phyloP scores from a whole-genome alignment of 148 eudicot genomes.

The Suaeda aralocaspica region DNA sequence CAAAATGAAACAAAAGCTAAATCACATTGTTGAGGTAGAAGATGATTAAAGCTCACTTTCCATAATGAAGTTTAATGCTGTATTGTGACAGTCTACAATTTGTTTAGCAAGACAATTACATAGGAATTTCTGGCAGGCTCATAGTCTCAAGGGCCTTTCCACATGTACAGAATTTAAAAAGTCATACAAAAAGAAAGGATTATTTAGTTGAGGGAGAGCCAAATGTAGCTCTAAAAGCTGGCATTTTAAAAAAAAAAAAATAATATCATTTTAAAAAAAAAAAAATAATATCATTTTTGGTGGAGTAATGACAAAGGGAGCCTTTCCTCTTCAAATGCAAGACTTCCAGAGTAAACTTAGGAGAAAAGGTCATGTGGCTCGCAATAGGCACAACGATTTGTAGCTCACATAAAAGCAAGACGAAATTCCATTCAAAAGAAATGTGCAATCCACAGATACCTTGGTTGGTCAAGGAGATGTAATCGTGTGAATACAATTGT shows the following conservation, averaged over 20 bases:
- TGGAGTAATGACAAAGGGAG: background rate
- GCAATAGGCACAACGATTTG: background rate
- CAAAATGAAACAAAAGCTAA: background rate
- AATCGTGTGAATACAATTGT: background rate
- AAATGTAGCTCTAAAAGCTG: background rate
- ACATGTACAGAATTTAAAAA: background rate
- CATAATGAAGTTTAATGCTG: background rate
- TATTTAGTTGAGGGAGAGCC: background rate
- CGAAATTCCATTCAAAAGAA: background rate
- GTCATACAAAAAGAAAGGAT: background rate
- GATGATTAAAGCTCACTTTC: background rate
- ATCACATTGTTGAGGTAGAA: background rate
- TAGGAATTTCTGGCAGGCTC: background rate
- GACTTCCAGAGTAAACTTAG: background rate
- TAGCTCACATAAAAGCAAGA: slow-evolving; percentile 1
- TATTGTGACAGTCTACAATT: background rate
- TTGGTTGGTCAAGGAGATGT: background rate
- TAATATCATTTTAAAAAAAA: too few relatives aligned
- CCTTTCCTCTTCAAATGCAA: background rate
- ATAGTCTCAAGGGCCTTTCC: background rate
- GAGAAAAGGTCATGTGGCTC: background rate
- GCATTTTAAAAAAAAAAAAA: background rate
- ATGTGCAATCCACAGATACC: background rate
- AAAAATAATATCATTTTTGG: background rate
- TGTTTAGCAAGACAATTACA: background rate